Evolutionary conservation across 1,284 basidiomycete genomes (phyloP), one percentile per base, ranked within the genome.

Genomic region (Trichosporon sp.): DNA sequence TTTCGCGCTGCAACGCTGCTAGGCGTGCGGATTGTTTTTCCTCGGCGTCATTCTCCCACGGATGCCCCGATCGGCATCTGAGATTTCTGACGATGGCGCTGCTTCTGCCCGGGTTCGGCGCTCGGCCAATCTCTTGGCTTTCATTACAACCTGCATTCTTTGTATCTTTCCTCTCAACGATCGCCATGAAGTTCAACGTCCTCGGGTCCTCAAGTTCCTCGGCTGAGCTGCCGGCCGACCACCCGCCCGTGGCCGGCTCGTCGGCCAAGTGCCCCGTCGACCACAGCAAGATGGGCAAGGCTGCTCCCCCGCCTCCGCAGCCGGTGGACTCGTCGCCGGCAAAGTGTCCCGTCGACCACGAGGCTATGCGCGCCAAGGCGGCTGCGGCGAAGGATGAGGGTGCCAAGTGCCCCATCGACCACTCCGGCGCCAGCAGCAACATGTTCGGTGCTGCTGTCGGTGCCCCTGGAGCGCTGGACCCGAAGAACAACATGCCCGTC

Each of bases 401-500:
- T 3, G 80, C 82, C 0, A 75, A 79, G 71, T 84, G 84, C 71
- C 83, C 84, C 16, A 78, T 85, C 32, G 77, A 80, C 71, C 82
- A 84, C 73, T 31, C 48, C 6, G 71, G 70, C 32, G 69, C 67
- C 35, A 37, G 51, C 11, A 56, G 67, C n/a, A 56, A 51, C 32
- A 65, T 56, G 43, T 40, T 71, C 21, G 70, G 68, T 35, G 65
- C 71, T 1, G 59, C 68, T 16, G 71, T 68, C 21, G 71, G 71
- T 5, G 64, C 70, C 7, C 65, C 68, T 10, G 71, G 71, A 12
- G 73, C 76, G 5, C 78, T 94, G 68, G 92, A 94, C 81, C 92
- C 94, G 0, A 87, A 90, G 68, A 99, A 98, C 85, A 90, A 96
- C 78, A 97, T 99, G 88, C 96, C 96, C 1, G 80, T 86, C 0